phyloP scores from a whole-genome alignment of 2,329 filamentous ascomycete species.

The Dryadomyces sulphureus region DNA sequence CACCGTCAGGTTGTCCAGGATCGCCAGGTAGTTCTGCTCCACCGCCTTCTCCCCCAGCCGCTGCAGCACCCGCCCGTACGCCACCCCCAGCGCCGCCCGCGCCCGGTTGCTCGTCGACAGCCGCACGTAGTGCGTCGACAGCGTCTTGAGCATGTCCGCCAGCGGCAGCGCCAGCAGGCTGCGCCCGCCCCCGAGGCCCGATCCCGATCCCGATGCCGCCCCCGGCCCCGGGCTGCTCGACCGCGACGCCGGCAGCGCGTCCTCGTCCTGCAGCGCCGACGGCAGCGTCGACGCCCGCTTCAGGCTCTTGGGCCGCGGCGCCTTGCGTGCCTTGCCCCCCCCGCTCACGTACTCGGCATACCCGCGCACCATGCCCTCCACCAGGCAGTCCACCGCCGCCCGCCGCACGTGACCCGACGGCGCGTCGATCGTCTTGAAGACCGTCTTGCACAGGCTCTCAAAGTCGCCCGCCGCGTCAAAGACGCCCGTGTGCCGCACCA shows the following conservation, averaged over 20 bases:
- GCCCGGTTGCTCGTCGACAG: slow-evolving; percentile 65
- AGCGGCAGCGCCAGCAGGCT: slow-evolving; percentile 57
- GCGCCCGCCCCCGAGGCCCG: slow-evolving; percentile 48
- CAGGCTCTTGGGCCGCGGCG: slow-evolving; percentile 43
- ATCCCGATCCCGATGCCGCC: slow-evolving; percentile 17
- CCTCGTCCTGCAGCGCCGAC: slow-evolving; percentile 44
- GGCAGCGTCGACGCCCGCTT: slow-evolving; percentile 47
- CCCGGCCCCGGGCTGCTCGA: slow-evolving; percentile 57
- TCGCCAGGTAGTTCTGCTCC: slow-evolving; percentile 66
- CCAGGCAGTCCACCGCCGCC: slow-evolving; percentile 73
- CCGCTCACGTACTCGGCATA: slow-evolving; percentile 41
- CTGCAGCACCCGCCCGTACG: slow-evolving; percentile 69
- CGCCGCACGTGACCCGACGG: slow-evolving; percentile 61
- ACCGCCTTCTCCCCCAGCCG: slow-evolving; percentile 70
- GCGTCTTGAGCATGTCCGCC: slow-evolving; percentile 59
- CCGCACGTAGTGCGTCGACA: slow-evolving; percentile 70
- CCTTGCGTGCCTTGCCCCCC: slow-evolving; percentile 34
- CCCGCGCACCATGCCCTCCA: slow-evolving; percentile 67
- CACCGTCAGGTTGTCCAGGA: slow-evolving; percentile 65
- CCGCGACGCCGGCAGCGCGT: slow-evolving; percentile 41
- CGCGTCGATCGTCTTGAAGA: slow-evolving; percentile 82
- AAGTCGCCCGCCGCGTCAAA: slow-evolving; percentile 86
- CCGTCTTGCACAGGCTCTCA: slow-evolving; percentile 66
- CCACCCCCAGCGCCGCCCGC: slow-evolving; percentile 71
- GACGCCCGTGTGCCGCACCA: slow-evolving; percentile 59